These are phyloP conservation scores for Pseudisothecium myosuroides DNA, from an alignment of 225 moss, liverwort and hornwort species.

Conservation along the genomic window DNA sequence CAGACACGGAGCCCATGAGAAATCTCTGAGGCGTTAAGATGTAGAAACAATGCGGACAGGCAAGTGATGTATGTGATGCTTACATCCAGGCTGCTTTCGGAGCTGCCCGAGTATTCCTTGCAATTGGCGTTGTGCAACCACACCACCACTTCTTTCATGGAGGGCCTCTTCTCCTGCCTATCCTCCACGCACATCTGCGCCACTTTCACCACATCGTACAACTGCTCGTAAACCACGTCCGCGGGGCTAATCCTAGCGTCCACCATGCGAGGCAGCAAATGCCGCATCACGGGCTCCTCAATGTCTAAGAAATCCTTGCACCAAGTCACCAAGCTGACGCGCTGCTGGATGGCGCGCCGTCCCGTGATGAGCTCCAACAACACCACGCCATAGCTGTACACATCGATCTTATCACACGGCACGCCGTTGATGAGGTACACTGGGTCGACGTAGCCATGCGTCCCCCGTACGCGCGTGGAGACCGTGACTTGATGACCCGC, in stretches of 20 bases:
- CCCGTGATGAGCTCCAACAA: slow-evolving; percentile 65
- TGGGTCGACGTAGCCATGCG: slow-evolving; percentile 49
- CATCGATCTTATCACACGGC: slow-evolving; percentile 60
- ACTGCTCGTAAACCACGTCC: slow-evolving; percentile 23
- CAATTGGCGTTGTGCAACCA: slow-evolving; percentile 39
- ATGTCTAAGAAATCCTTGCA: slow-evolving; percentile 31
- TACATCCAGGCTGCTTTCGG: slow-evolving; percentile 38
- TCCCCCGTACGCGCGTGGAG: slow-evolving; percentile 38
- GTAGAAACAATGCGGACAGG: background rate
- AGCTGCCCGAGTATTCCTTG: slow-evolving; percentile 36
- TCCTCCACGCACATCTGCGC: slow-evolving; percentile 52
- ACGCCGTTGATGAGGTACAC: slow-evolving; percentile 26
- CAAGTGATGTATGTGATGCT: background rate
- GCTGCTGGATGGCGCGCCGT: slow-evolving; percentile 52
- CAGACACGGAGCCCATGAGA: background rate
- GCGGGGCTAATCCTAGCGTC: slow-evolving; percentile 25
- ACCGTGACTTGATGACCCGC: slow-evolving; percentile 26
- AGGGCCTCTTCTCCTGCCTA: slow-evolving; percentile 30
- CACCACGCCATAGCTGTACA: slow-evolving; percentile 81
- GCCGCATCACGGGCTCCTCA: slow-evolving; percentile 42
- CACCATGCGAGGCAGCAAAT: slow-evolving; percentile 42
- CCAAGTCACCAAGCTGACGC: slow-evolving; percentile 40
- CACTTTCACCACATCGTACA: slow-evolving; percentile 29
- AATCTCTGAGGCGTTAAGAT: background rate
- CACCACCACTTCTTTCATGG: slow-evolving; percentile 50